Conservation (phyloP, 768 basidiomycete genomes). For the Boletus patriciae region DNA sequence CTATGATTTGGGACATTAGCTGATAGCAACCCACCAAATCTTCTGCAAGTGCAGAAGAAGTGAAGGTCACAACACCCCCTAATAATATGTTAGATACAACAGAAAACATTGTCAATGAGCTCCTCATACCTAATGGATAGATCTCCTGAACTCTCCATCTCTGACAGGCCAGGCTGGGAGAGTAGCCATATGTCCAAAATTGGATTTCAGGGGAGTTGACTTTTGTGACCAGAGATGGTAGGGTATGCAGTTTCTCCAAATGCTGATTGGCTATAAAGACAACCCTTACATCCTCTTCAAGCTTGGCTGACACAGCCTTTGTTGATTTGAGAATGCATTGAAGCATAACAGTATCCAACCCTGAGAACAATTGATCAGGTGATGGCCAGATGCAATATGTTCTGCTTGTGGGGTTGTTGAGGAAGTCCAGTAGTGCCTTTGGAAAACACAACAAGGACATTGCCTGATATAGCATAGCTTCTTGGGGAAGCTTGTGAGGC, state of each 20-base stretch:
- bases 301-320: conserved; percentile 39
- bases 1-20: conserved; percentile 49
- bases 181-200: conserved; percentile 70
- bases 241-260: conserved; percentile 45
- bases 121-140: conserved; percentile 60
- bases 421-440: conserved; percentile 44
- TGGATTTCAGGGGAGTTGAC: conserved; percentile 46
- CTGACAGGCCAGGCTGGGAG: conserved; percentile 48
- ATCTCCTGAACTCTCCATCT: conserved; percentile 67
- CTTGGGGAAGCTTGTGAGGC: conserved; percentile 2
- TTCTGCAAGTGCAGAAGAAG: conserved; percentile 55
- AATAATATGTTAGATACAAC: not conserved
- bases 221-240: conserved; percentile 51
- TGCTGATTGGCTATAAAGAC: conserved; percentile 70
- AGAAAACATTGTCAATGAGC: not conserved
- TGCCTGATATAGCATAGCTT: conserved; percentile 25
- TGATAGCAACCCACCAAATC: conserved; percentile 50
- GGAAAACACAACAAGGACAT: conserved; percentile 47
- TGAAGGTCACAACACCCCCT: conserved; percentile 79
- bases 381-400: conserved; percentile 52
- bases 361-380: conserved; percentile 27
- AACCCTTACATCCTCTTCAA: conserved; percentile 43
- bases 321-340: conserved; percentile 45
- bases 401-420: conserved; percentile 39
- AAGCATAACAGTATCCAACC: conserved; percentile 47